Conservation (phyloP, 495 filamentous ascomycete species). For the Xylaria grammica region DNA sequence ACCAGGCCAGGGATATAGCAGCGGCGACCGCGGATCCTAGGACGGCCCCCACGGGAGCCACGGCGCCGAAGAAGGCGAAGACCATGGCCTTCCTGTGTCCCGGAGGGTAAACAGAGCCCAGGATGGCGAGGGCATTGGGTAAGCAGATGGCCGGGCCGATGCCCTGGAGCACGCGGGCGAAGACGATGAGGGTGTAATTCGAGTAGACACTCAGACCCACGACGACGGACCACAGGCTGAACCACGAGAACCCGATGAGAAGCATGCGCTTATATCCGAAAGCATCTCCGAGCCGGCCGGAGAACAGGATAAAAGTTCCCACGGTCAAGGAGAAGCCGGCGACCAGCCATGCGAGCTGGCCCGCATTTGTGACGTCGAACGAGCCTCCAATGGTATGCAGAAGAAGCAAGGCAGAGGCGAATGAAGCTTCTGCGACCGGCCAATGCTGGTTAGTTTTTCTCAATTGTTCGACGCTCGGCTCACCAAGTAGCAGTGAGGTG, state of each 20-base stretch:
- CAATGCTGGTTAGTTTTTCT: background rate
- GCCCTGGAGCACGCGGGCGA: conserved; percentile 64
- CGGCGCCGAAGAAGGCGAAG: conserved; percentile 66
- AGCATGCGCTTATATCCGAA: conserved; percentile 62
- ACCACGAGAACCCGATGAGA: conserved; percentile 58
- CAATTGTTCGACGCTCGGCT: background rate
- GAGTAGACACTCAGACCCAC: conserved; percentile 37
- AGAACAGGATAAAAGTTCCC: conserved; percentile 66
- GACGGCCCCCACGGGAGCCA: conserved; percentile 62
- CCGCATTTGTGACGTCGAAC: conserved; percentile 27
- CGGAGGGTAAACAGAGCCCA: conserved; percentile 60
- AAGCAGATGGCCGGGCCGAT: conserved; percentile 65
- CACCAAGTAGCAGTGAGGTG: background rate
- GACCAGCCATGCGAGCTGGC: conserved; percentile 53
- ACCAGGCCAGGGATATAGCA: conserved; percentile 51
- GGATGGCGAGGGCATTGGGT: conserved; percentile 65
- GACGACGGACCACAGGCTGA: conserved; percentile 59
- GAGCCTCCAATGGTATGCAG: conserved; percentile 34
- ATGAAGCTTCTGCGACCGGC: conserved; percentile 23
- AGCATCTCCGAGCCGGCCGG: conserved; percentile 61
- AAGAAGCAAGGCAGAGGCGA: conserved; percentile 23
- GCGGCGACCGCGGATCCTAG: conserved; percentile 57
- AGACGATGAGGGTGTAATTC: conserved; percentile 57
- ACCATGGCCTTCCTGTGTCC: conserved; percentile 62
- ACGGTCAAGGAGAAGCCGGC: conserved; percentile 61